phyloP scores from a whole-genome alignment of 805 yeast species.

The Metschnikowia lochheadii region DNA sequence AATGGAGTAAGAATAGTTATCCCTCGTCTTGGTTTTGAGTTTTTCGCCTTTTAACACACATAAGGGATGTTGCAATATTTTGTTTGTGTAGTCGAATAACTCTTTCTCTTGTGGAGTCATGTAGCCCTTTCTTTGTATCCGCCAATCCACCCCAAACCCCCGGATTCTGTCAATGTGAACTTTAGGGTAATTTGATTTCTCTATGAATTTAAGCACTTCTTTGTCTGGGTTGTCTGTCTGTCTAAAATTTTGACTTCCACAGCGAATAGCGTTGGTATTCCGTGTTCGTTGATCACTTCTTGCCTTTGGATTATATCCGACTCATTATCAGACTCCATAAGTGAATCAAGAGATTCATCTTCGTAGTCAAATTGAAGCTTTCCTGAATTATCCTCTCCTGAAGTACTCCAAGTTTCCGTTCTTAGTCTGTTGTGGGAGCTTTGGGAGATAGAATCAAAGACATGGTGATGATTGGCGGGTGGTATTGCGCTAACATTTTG shows the following conservation, averaged over 20 bases:
- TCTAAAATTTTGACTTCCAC: background rate
- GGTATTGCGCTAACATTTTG: background rate
- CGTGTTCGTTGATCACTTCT: too few species aligned
- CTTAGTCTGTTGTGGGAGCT: background rate
- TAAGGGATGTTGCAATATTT: background rate
- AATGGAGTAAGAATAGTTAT: conserved; percentile 3
- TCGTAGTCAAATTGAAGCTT: background rate
- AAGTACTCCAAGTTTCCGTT: background rate
- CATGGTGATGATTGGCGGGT: background rate
- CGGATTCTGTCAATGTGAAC: background rate
- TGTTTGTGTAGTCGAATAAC: background rate
- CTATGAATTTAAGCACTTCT: background rate
- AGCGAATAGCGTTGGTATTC: too few species aligned
- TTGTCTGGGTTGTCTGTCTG: background rate
- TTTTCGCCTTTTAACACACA: background rate
- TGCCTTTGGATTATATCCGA: background rate
- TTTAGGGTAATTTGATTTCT: background rate
- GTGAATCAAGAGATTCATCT: background rate
- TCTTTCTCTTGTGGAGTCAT: background rate
- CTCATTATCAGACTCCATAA: background rate
- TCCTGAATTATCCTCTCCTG: background rate
- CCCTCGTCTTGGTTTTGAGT: background rate
- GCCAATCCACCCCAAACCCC: background rate
- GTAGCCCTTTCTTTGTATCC: background rate
- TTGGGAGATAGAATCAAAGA: background rate